phyloP scores from a whole-genome alignment of 1,139 yeast genomes.

The Suhomyces yuchorum region DNA sequence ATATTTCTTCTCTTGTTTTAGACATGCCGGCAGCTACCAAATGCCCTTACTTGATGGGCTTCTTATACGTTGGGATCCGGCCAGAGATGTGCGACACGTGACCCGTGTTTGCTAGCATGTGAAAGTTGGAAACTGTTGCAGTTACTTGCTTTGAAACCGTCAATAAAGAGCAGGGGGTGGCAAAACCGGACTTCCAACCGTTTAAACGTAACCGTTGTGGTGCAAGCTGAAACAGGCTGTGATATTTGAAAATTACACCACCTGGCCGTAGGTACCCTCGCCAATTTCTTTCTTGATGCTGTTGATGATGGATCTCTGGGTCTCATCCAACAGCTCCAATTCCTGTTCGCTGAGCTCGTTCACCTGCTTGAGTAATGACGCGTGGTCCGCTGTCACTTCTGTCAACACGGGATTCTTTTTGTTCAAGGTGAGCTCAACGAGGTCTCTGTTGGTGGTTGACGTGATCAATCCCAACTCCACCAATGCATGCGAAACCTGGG shows the following conservation, averaged over 20 bases:
- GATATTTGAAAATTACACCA: conserved; percentile 2
- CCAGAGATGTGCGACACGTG: background rate
- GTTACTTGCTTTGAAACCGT: background rate
- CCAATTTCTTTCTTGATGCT: conserved; percentile 45
- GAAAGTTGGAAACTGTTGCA: background rate
- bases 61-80: background rate
- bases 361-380: conserved; percentile 54
- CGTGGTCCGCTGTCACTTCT: conserved; percentile 50
- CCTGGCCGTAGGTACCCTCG: conserved; percentile 49
- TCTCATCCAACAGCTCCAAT: conserved; percentile 58
- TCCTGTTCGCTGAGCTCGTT: conserved; percentile 66
- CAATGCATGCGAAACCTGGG: conserved; percentile 79
- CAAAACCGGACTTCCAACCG: background rate
- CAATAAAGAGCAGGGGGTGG: background rate
- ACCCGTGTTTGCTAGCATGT: background rate
- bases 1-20: conserved; percentile 19
- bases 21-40: background rate
- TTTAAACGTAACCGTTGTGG: background rate
- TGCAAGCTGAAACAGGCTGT: background rate
- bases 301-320: conserved; percentile 46
- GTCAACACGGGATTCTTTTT: conserved; percentile 41
- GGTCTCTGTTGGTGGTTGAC: conserved; percentile 58
- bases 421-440: conserved; percentile 48
- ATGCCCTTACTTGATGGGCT: background rate
- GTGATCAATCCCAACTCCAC: conserved; percentile 72